phyloP scores from a whole-genome alignment of 78 protist genomes.

The Dictyostelium citrinum region DNA sequence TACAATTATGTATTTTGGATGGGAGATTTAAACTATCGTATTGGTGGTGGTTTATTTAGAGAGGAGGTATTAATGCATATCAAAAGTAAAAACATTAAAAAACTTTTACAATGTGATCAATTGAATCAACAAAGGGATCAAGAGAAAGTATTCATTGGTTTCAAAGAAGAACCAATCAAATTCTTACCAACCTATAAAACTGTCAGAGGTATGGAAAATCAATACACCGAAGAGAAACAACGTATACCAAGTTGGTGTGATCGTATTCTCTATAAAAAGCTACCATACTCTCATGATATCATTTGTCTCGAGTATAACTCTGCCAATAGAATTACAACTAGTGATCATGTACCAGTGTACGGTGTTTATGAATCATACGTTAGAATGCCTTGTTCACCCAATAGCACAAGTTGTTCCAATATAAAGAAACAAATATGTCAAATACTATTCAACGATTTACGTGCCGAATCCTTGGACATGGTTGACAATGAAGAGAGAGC shows the following conservation, averaged over 20 bases:
- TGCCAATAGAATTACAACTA: conserved; percentile 6
- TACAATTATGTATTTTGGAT: conserved; percentile 90
- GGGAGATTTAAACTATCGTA: conserved; percentile 94
- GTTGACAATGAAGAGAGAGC: neutral
- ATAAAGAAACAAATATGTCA: neutral
- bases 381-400: conserved; percentile 40
- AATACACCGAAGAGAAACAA: conserved; percentile 47
- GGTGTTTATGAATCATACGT: neutral
- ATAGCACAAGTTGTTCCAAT: neutral
- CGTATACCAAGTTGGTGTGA: conserved; percentile 84
- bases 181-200: conserved; percentile 89
- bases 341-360: conserved; percentile 63
- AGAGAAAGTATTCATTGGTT: conserved; percentile 80
- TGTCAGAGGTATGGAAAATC: neutral
- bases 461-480: conserved; percentile 23
- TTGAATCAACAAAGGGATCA: neutral
- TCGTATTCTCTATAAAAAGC: conserved; percentile 51
- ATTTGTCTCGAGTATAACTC: neutral
- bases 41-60: conserved; percentile 78
- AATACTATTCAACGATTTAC: conserved; percentile 7
- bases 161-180: conserved; percentile 17
- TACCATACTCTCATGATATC: conserved; percentile 48
- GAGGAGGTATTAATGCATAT: conserved; percentile 47
- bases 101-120: conserved; percentile 82
- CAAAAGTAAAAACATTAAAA: neutral